These are phyloP conservation scores for Solidago caesia DNA, from an alignment of 129 eudicot species.

Conservation along the genomic window DNA sequence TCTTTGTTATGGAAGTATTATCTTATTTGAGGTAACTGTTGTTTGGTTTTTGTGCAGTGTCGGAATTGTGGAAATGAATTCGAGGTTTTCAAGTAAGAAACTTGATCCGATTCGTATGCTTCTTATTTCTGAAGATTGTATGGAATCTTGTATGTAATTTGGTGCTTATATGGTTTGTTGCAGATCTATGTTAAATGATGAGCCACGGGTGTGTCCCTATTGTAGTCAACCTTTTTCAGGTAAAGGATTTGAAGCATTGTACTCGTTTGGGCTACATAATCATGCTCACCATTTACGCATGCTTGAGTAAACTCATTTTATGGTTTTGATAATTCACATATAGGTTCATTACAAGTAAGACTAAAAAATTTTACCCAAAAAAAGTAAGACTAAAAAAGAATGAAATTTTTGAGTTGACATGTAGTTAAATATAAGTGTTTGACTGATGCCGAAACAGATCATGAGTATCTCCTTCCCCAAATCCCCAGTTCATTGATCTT, in stretches of 20 bases:
- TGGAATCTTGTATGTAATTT: constrained; percentile 13
- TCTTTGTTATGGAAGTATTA: constrained; percentile 11
- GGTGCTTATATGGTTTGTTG: constrained; percentile 19
- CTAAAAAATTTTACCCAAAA: too few relatives aligned
- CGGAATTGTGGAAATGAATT: constrained; percentile 81
- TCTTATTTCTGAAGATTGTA: neutral
- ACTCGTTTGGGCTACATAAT: neutral
- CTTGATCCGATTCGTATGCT: constrained; percentile 8
- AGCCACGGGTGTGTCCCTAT: constrained; percentile 71
- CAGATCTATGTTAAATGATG: constrained; percentile 73
- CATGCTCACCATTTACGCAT: too few relatives aligned
- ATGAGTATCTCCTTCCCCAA: neutral
- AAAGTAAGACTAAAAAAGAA: neutral
- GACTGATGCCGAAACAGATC: neutral
- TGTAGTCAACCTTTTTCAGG: constrained; percentile 92
- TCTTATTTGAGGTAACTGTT: constrained; percentile 2
- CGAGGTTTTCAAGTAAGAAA: constrained; percentile 79
- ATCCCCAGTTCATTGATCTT: neutral
- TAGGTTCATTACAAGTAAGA: too few relatives aligned
- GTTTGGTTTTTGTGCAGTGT: constrained; percentile 61
- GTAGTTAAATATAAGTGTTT: neutral
- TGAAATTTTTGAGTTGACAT: neutral
- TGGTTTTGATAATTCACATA: too few relatives aligned
- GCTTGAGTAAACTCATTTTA: too few relatives aligned
- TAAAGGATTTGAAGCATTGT: constrained; percentile 18